Evolutionary conservation across 805 yeast species (phyloP), one percentile per base, ranked within the genome.

Genomic region (Clavispora santaluciae): DNA sequence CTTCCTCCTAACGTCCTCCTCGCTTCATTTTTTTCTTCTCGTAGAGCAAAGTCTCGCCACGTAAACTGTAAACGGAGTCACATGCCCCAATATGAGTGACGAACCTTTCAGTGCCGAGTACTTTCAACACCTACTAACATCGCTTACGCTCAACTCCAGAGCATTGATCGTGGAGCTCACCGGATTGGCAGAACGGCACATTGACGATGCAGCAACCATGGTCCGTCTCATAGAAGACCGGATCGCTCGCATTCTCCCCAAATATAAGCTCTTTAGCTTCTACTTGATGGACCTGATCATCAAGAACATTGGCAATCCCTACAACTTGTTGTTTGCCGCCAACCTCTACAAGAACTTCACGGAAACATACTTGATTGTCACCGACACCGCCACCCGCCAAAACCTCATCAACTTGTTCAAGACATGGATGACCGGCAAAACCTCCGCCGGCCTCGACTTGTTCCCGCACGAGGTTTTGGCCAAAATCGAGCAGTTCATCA

Each of bases 241-340:
- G 31, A 63, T 69, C 39, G 53, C 51, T 38, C 63, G 57, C 41
- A 61, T 67, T 39, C 49, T 66, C 22, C 74, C 73, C 12, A 64
- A 63, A 43, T 61, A 67, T 50, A 50, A 51, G 33, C 55, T 66
- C 16, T 61, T 46, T 46, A 46, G 63, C 16, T 57, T 70, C 37
- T 69, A 69, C 47, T 50, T 69, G 35, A 46, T 69, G 55, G 75
- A 69, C 50, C 65, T 70, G 26, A 66, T 69, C 21, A 58, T 67
- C 50, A 69, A 69, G 43, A 67, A 63, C 50, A 57, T 68, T 22
- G 73, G 75, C 12, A 68, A 62, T 42, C 75, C 75, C 6, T 69
- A 66, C 53, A 66, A 66, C 45, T 43, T 65, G 35, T 49, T 68
- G 37, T 68, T 68, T 48, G 64, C 65, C 30, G 44, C 53, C 17